These are phyloP conservation scores for Hyaloscypha variabilis DNA, from an alignment of 495 filamentous ascomycete genomes.

Conservation along the genomic window DNA sequence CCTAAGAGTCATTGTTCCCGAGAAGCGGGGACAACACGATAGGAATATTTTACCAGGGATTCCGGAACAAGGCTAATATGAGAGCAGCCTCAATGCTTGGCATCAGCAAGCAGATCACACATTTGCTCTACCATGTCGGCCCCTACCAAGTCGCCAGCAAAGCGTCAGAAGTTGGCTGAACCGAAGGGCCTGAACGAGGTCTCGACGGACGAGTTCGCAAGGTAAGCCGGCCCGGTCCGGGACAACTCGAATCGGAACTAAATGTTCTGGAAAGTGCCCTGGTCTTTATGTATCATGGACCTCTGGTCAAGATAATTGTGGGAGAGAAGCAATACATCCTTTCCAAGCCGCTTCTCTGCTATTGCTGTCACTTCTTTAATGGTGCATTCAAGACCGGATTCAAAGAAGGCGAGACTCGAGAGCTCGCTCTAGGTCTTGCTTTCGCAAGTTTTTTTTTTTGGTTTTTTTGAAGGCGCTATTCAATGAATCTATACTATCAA, in stretches of 20 bases:
- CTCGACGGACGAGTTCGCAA: constrained; percentile 2
- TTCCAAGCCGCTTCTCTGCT: constrained; percentile 15
- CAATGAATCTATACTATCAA: constrained; percentile 5
- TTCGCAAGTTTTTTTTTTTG: background rate
- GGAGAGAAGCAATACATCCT: constrained; percentile 1
- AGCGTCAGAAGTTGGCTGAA: background rate
- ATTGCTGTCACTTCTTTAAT: constrained; percentile 15
- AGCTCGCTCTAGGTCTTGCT: background rate
- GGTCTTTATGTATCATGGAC: background rate
- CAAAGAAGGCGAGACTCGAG: background rate
- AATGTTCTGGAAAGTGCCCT: background rate
- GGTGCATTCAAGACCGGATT: constrained; percentile 9
- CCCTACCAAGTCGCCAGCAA: background rate
- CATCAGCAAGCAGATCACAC: too few species aligned
- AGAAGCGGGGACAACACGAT: too few species aligned
- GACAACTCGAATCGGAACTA: background rate
- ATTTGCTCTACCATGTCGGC: too few species aligned
- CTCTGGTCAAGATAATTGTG: constrained; percentile 8
- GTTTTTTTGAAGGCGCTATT: constrained; percentile 8
- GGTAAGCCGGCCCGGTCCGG: background rate
- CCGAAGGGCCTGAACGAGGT: background rate
- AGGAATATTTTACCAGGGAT: too few species aligned
- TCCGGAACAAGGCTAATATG: too few species aligned
- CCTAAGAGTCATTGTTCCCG: too few species aligned
- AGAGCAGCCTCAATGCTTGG: too few species aligned